Evolutionary conservation across 2,329 filamentous ascomycete genomes (phyloP).

Genomic region (Claviceps lovelessii): DNA sequence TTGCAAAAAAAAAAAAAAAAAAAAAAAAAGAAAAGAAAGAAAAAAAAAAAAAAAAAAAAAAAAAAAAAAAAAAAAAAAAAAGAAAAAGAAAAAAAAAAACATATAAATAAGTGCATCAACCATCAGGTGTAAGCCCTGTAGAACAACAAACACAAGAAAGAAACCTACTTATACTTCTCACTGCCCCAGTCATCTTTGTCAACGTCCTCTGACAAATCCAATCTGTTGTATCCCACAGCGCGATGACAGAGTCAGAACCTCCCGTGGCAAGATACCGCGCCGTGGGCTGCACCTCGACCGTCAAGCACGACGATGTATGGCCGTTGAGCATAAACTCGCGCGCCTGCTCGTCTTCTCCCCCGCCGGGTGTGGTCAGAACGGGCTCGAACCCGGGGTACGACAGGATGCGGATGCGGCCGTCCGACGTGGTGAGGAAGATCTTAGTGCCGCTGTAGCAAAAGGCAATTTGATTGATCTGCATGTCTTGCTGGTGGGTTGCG

Average conservation of each 20-base stretch:
- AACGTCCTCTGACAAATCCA: constrained; percentile 65
- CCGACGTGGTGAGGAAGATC: constrained; percentile 55
- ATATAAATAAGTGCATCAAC: no score
- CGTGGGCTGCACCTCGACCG: constrained; percentile 54
- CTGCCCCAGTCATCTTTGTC: constrained; percentile 52
- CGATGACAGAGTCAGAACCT: constrained; percentile 59
- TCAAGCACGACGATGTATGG: constrained; percentile 59
- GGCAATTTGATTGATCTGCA: constrained; percentile 56
- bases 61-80: no score
- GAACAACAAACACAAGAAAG: background rate
- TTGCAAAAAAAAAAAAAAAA: no score
- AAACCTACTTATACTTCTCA: constrained; percentile 49
- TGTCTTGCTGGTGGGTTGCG: constrained; percentile 43
- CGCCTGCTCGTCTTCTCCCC: constrained; percentile 12
- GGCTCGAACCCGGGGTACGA: constrained; percentile 51
- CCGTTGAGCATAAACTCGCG: constrained; percentile 50
- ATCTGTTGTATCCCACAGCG: constrained; percentile 63
- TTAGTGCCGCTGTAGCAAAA: constrained; percentile 62
- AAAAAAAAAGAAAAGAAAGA: no score
- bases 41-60: no score
- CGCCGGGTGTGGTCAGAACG: constrained; percentile 34
- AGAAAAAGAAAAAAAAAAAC: no score
- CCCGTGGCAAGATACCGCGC: constrained; percentile 61
- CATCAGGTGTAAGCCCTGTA: background rate
- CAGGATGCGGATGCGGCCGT: constrained; percentile 57